Evolutionary conservation across 495 filamentous ascomycete genomes (phyloP).

Genomic region (Talaromyces ruber): DNA sequence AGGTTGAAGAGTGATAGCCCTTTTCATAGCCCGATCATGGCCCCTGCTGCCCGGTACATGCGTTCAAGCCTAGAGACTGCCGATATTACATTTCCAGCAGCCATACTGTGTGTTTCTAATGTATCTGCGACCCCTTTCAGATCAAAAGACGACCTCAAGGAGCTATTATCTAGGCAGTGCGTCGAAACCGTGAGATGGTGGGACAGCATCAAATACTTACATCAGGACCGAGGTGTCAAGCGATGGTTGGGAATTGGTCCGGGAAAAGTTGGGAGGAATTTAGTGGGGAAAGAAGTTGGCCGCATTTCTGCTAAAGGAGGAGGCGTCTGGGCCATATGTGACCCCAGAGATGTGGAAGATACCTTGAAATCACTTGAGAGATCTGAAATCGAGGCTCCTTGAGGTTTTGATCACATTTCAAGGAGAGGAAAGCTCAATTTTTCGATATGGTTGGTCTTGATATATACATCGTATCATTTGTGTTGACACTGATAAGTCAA

Average conservation of each 20-base stretch:
- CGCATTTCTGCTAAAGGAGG: constrained; percentile 75
- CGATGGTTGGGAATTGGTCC: constrained; percentile 93
- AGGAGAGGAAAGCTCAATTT: neutral
- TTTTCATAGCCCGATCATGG: constrained; percentile 91
- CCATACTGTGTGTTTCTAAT: constrained; percentile 76
- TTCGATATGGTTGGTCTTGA: neutral
- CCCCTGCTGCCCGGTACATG: constrained; percentile 69
- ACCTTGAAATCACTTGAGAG: constrained; percentile 64
- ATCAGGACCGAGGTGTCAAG: constrained; percentile 74
- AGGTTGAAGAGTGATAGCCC: constrained; percentile 81
- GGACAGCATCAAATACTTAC: constrained; percentile 82
- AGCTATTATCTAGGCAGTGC: constrained; percentile 66
- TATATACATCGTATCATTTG: constrained; percentile 6
- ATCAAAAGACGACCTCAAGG: constrained; percentile 61
- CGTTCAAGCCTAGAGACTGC: constrained; percentile 47
- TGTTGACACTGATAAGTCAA: neutral
- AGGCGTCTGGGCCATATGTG: constrained; percentile 86
- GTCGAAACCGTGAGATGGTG: constrained; percentile 91
- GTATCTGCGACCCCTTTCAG: constrained; percentile 71
- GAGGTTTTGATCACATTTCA: neutral
- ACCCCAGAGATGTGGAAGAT: constrained; percentile 73
- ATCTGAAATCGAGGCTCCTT: constrained; percentile 47
- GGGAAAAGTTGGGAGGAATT: constrained; percentile 86
- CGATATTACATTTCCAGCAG: constrained; percentile 63
- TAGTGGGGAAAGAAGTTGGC: constrained; percentile 93